Base-by-base conservation (phyloP, 352 stramenopile species). In the Phytophthora cactorum region DNA sequence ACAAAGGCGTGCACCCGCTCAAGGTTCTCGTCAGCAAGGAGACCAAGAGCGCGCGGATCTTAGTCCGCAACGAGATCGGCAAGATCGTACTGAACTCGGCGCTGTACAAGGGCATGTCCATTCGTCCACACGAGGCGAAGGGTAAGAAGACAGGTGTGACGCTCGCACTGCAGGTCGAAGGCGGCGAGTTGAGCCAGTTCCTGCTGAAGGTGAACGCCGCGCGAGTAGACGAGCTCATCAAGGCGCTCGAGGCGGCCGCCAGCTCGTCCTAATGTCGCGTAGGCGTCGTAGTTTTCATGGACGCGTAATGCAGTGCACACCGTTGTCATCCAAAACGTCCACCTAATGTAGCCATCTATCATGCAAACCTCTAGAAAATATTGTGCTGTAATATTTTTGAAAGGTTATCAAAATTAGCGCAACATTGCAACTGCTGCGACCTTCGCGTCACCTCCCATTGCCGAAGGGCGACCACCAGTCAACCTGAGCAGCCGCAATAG, bases 11-110 rank as follows among this genome's bases (percentile, higher is more conserved):
- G 46, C 86, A 96, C 52, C 84, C 86, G 29, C 77, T 96, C 53
- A 85, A 95, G 61, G 74, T 96, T 25, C 81, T 96, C 0, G 69
- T 91, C 10, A 88, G 84, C 78, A 93, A 94, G 63, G 63, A 73
- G 17, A 88, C 77, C n/a, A 89, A 89, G 65, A 84, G 78, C 50
- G 78, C 74, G 12, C 68, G 88, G 2, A 90, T 96, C 55, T 63
- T 96, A 25, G 77, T 93, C 41, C 86, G 88, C 44, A 95, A 96
- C 46, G 70, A 90, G 65, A 96, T 95, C 52, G 88, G 88, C 65
- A 96, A 95, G 80, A 86, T 96, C 62, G 86, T 96, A 56, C 52
- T 96, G 57, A 96, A 96, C 66, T 74, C 88, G 31, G 72, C 78
- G 27, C 58, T 96, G 50, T 96, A 94, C 78, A 93, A 92, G 58